These are phyloP conservation scores for Kurtzmaniella fragi DNA, from an alignment of 805 yeast genomes.

Conservation along the genomic window DNA sequence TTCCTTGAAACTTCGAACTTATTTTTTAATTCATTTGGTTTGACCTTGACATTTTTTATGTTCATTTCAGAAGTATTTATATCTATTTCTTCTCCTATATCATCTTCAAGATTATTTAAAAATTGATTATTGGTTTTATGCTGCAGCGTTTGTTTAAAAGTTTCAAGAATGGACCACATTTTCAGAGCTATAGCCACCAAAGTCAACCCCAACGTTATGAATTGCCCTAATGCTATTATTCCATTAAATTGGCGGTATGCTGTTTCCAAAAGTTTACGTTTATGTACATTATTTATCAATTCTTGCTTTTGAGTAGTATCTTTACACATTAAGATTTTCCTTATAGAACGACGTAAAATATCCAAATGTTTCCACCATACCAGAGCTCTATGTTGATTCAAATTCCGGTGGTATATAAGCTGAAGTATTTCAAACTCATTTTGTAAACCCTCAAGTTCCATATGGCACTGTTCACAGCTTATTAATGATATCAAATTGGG, in stretches of 20 bases:
- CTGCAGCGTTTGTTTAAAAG: conserved; percentile 2
- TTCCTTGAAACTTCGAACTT: conserved; percentile 4
- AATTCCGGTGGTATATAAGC: conserved; percentile 63
- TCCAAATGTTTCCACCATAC: conserved; percentile 74
- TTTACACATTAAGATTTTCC: conserved; percentile 30
- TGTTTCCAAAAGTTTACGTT: conserved; percentile 32
- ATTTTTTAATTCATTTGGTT: neutral
- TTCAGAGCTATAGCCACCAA: conserved; percentile 54
- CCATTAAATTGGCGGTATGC: conserved; percentile 62
- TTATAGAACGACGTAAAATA: conserved; percentile 53
- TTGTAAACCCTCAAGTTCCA: conserved; percentile 8
- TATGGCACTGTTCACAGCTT: neutral
- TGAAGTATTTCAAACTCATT: conserved; percentile 58
- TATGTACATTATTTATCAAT: conserved; percentile 6
- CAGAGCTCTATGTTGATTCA: conserved; percentile 70
- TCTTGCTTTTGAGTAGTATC: conserved; percentile 6
- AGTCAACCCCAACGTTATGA: conserved; percentile 66
- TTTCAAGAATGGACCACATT: conserved; percentile 23
- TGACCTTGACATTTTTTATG: conserved; percentile 10
- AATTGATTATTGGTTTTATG: neutral
- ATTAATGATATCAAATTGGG: too few species aligned
- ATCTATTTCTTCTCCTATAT: conserved; percentile 27
- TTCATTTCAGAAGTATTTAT: conserved; percentile 5
- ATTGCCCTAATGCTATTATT: conserved; percentile 69
- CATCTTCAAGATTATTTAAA: conserved; percentile 7